Evolutionary conservation across 768 basidiomycete species (phyloP), one percentile per base, ranked within the genome.

Genomic region (Hygrophorus pudorinus): DNA sequence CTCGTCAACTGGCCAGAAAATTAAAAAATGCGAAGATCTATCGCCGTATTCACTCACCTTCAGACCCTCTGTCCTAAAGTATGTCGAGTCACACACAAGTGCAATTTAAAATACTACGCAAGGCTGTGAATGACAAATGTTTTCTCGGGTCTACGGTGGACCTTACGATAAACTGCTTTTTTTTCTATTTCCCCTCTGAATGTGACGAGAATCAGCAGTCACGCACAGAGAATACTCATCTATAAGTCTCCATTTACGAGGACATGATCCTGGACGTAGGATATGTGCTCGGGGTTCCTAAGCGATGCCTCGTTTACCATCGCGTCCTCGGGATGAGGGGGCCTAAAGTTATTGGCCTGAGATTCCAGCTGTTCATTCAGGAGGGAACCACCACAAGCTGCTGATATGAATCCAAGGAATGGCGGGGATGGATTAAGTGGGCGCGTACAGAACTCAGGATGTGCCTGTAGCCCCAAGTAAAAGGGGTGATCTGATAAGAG

Each of bases 361-460:
- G 64, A 56, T 39, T 68, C 68, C 18, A 92, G 54, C 58, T 96
- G 88, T 56, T 85, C 82, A 27, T 76, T 66, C 3, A 98, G 72
- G 0, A 79, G 72, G 9, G 53, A 42, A 7, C 49, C 34, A 2
- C 68, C 65, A 9, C 70, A 67, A 0, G 96, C 68, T 1, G 96
- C 91, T 4, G 94, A 80, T 38, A 99, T 75, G 60, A 99, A 85
- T 11, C 96, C 96, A 42, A 99, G 81, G 79, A 97, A 97, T 0
- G 92, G 84, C 0, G 96, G 96, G 0, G 91, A 96, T 1, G 96
- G 96, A 65, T 99, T 98, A 34, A 99, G 70, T 1, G 96, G 96
- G 21, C 96, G 81, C 17, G 96, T 93, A 69, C 94, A 98, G 67
- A 99, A 93, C 63, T 99, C 96, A 0, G 96, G 96, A 57, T 99